Evolutionary conservation across 169 alveolate genomes (phyloP).

Genomic region (Perkinsus olseni): DNA sequence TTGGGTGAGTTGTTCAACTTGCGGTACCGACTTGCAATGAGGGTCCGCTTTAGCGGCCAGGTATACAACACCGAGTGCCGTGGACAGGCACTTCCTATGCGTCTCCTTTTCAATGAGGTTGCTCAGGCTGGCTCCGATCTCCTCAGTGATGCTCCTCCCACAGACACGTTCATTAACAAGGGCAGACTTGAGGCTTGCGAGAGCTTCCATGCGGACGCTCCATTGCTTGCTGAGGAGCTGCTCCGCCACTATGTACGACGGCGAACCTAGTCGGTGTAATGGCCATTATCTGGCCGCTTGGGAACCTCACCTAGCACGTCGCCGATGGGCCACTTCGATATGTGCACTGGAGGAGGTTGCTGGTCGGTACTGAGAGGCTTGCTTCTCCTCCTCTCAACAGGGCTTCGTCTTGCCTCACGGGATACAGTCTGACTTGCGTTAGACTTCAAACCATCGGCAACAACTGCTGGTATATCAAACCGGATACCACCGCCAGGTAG

Average conservation of each 20-base stretch:
- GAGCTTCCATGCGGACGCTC: neutral
- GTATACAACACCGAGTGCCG: neutral
- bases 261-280: neutral
- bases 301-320: neutral
- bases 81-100: neutral
- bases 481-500: neutral
- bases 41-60: neutral
- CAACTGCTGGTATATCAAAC: neutral
- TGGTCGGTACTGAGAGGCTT: no score
- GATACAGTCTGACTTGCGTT: neutral
- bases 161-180: neutral
- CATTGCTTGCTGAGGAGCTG: neutral
- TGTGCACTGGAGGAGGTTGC: no score
- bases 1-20: neutral
- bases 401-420: no score
- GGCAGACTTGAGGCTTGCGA: neutral
- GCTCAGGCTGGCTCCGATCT: neutral
- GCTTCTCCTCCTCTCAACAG: no score
- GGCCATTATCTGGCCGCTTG: neutral
- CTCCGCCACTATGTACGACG: neutral
- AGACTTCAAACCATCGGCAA: neutral
- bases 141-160: neutral
- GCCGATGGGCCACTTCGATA: neutral
- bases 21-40: neutral
- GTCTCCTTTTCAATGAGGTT: neutral